Conservation (phyloP, 2,329 filamentous ascomycete species). For the Ceratocystis eucalypticola region DNA sequence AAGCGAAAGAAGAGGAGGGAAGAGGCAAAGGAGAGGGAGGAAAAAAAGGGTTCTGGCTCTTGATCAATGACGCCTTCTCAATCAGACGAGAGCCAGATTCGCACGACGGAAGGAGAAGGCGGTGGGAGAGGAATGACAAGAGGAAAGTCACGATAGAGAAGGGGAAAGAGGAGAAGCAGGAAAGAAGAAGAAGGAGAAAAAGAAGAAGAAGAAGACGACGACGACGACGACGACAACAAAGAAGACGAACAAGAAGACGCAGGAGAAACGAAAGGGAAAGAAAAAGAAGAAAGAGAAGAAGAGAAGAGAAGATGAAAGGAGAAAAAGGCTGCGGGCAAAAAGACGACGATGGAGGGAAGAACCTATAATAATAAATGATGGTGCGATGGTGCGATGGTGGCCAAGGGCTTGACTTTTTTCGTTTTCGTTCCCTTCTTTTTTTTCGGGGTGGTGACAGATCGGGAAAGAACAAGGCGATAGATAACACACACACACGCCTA, state of each 20-base stretch:
- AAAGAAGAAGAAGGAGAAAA: neutral
- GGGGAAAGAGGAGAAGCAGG: neutral
- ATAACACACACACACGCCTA: neutral
- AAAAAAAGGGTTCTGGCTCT: neutral
- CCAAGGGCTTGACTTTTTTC: neutral
- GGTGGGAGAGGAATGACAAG: constrained; percentile 2
- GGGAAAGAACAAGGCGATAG: neutral
- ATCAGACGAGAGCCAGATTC: neutral
- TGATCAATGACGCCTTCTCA: neutral
- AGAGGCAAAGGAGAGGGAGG: neutral
- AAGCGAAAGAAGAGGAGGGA: constrained; percentile 22
- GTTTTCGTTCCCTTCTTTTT: neutral
- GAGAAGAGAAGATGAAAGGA: neutral
- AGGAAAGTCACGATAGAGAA: constrained; percentile 7
- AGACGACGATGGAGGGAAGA: neutral
- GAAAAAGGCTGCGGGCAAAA: constrained; percentile 8
- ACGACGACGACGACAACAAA: too few species aligned
- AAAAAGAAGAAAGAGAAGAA: neutral
- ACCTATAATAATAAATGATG: constrained; percentile 23
- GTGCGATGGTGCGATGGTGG: neutral
- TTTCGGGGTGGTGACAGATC: neutral
- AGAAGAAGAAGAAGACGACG: neutral
- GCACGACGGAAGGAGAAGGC: constrained; percentile 16
- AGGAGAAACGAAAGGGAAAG: neutral
- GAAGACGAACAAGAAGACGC: neutral